Percentiles rank a stretch among this genome's conserved stretches.
These are phyloP conservation scores for Chaetomium cochliodes DNA, from an alignment of 495 filamentous ascomycete species.

Conservation along the genomic window DNA sequence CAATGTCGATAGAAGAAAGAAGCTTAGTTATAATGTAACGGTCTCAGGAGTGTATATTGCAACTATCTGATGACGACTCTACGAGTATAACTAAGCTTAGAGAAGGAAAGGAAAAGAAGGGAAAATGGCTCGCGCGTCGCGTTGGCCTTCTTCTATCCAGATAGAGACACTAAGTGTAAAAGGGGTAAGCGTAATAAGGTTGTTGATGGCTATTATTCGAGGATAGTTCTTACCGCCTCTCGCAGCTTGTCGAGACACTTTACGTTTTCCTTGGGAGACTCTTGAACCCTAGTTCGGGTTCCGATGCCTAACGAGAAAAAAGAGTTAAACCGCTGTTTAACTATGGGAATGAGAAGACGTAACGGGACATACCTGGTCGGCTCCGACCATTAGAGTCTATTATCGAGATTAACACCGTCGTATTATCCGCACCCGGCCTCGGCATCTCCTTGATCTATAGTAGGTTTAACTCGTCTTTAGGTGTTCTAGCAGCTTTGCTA, in stretches of 20 bases:
- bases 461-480: background rate
- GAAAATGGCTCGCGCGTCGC: too few relatives aligned
- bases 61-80: too few relatives aligned
- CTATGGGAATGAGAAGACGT: background rate
- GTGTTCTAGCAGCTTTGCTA: background rate
- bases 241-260: conserved; percentile 71
- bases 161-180: too few relatives aligned
- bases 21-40: too few relatives aligned
- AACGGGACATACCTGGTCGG: conserved; percentile 53
- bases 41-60: too few relatives aligned
- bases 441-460: background rate
- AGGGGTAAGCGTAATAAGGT: too few relatives aligned
- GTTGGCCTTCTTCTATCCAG: too few relatives aligned
- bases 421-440: too few relatives aligned
- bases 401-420: conserved; percentile 47
- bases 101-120: too few relatives aligned
- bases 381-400: conserved; percentile 74
- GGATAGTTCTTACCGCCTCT: conserved; percentile 81
- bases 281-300: conserved; percentile 75
- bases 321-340: background rate
- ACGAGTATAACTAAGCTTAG: too few relatives aligned
- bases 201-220: too few relatives aligned
- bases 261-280: conserved; percentile 68
- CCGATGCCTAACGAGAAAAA: conserved; percentile 52
- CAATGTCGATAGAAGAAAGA: too few relatives aligned